Conservation (phyloP, 306 rosid genomes). For the Lotus japonicus region DNA sequence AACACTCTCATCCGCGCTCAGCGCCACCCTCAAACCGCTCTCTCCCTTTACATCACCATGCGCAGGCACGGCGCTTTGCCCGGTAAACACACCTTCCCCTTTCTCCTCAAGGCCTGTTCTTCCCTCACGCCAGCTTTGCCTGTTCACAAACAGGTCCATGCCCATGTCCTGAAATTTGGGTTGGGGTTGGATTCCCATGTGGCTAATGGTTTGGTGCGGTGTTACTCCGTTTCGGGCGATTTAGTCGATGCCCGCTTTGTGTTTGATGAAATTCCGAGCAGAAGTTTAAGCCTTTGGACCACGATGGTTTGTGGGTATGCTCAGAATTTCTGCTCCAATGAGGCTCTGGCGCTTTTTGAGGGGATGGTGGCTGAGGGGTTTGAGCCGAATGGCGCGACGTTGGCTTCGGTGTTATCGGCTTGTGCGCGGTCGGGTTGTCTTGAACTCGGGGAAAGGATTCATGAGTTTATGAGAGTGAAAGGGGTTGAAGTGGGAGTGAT, state of each 20-base stretch:
- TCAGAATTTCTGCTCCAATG: conserved; percentile 33
- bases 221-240: conserved; percentile 26
- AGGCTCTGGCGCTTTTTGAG: conserved; percentile 38
- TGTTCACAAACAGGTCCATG: conserved; percentile 30
- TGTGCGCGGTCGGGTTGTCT: conserved; percentile 42
- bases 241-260: conserved; percentile 20
- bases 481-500: conserved; percentile 37
- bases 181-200: conserved; percentile 28
- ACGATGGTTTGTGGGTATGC: conserved; percentile 38
- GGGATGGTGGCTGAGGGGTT: conserved; percentile 32
- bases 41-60: conserved; percentile 28
- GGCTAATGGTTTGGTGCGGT: conserved; percentile 29
- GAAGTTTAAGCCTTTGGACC: conserved; percentile 35
- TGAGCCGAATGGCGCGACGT: conserved; percentile 30
- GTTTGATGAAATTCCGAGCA: conserved; percentile 28
- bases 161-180: conserved; percentile 37
- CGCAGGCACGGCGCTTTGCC: conserved; percentile 27
- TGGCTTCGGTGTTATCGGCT: conserved; percentile 43
- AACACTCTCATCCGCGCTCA: conserved; percentile 42
- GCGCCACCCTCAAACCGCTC: conserved; percentile 19
- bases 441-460: conserved; percentile 32
- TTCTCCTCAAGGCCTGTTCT: conserved; percentile 39
- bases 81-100: conserved; percentile 46
- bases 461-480: conserved; percentile 26
- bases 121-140: conserved; percentile 3